phyloP scores from a whole-genome alignment of 2,329 filamentous ascomycete species.

The Sporothrix mexicana region DNA sequence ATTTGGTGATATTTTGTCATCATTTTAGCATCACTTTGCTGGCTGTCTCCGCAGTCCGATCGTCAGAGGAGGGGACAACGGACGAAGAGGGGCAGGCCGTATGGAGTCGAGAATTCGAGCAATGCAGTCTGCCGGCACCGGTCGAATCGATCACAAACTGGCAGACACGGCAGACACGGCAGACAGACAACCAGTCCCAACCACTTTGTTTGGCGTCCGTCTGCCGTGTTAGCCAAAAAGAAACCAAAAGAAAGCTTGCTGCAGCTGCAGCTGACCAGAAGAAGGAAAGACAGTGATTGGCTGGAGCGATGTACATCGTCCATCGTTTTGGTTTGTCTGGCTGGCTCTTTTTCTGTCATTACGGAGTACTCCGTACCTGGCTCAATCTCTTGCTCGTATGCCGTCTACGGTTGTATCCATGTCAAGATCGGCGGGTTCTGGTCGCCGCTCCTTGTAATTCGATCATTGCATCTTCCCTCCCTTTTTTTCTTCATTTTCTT shows the following conservation, averaged over 20 bases:
- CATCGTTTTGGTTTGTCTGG: no score
- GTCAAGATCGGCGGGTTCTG: background rate
- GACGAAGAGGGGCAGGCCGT: background rate
- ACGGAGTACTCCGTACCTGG: background rate
- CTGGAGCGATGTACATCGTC: no score
- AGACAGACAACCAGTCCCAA: no score
- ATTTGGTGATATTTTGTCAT: constrained; percentile 22
- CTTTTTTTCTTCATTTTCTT: background rate
- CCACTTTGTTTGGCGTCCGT: background rate
- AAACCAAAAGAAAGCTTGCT: background rate
- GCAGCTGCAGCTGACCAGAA: constrained; percentile 11
- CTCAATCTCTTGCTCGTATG: background rate
- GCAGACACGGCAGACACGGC: background rate
- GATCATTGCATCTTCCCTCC: background rate
- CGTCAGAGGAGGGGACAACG: background rate
- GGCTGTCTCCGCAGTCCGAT: background rate
- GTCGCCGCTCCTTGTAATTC: background rate
- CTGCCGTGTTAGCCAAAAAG: background rate
- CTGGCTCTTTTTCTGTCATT: background rate
- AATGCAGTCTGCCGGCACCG: background rate
- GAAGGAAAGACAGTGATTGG: background rate
- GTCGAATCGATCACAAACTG: background rate
- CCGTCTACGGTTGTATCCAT: background rate
- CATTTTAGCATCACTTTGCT: background rate
- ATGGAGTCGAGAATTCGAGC: no score